These are phyloP conservation scores for Trichoderma arundinaceum DNA, from an alignment of 2,329 filamentous ascomycete genomes.

Conservation along the genomic window DNA sequence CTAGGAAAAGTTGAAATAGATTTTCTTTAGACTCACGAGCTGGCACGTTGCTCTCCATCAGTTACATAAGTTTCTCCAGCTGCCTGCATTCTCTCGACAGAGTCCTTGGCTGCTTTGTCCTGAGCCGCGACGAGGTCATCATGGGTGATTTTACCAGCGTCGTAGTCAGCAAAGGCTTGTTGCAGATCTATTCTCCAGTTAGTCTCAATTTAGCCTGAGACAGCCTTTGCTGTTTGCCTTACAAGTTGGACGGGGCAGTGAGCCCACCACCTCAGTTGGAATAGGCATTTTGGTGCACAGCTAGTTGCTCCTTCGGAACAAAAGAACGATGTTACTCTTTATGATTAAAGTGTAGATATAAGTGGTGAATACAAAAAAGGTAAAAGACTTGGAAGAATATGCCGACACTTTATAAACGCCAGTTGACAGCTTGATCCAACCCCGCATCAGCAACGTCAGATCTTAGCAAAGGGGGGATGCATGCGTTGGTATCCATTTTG, in stretches of 20 bases:
- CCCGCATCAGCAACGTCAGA: slow-evolving; percentile 30
- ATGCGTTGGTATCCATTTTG: not conserved
- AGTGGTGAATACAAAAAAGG: not conserved
- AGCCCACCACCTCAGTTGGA: slow-evolving; percentile 28
- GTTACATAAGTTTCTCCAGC: slow-evolving; percentile 30
- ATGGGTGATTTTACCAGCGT: slow-evolving; percentile 28
- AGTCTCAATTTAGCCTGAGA: not conserved
- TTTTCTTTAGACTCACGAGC: slow-evolving; percentile 16
- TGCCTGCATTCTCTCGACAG: slow-evolving; percentile 27
- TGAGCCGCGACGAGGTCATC: slow-evolving; percentile 22
- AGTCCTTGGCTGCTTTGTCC: slow-evolving; percentile 31
- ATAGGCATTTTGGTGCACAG: slow-evolving; percentile 18
- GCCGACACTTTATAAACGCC: not conserved
- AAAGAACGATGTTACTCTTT: not conserved
- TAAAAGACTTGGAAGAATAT: not conserved
- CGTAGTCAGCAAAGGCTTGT: slow-evolving; percentile 28
- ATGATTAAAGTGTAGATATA: not conserved
- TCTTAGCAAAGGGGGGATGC: not conserved
- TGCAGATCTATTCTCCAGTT: slow-evolving; percentile 27
- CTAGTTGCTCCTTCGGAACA: no score
- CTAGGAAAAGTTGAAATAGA: not conserved
- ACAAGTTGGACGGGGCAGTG: slow-evolving; percentile 27
- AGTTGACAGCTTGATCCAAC: not conserved
- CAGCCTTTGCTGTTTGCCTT: not conserved
- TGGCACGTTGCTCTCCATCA: slow-evolving; percentile 32